Evolutionary conservation across 495 filamentous ascomycete genomes (phyloP), one percentile per base, ranked within the genome.

Genomic region (Penicillium macrosclerotiorum): DNA sequence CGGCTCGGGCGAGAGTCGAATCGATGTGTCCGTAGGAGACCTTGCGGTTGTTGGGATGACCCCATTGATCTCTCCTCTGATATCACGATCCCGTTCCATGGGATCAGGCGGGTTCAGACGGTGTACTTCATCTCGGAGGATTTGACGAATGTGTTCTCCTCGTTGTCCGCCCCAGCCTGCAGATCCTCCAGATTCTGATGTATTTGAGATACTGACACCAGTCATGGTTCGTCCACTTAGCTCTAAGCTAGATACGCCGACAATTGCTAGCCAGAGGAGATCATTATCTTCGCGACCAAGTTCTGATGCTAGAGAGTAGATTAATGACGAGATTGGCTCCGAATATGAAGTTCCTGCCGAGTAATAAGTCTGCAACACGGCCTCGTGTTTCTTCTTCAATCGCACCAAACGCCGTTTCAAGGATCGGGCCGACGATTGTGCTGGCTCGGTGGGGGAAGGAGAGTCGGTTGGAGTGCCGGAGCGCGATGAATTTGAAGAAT

Each of bases 211-310:
- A 16, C 85, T 84, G 5, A 95, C 76, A 18, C 89, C 89, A 5
- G 84, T 83, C 49, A 86, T 86, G 8, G 85, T 88, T 27, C 87
- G 86, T 11, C 92, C 92, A 47, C 91, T 95, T 0, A 96, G 80
- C 60, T 96, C 92, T 62, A 93, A 82, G 25, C 90, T 93, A 17
- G 85, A 87, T 27, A 95, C 88, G 8, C 93, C 93, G 17, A 97
- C 86, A 51, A 97, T 96, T 8, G 90, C 79, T 35, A 94, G 76
- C 93, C 93, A 98, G 22, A 98, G 81, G 22, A 96, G 71, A 55
- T 98, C 90, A 55, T 97, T 97, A 58, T 97, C 92, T 72, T 98
- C 93, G 30, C 90, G 85, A 45, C 92, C 94, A 8, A 97, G 80
- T 53, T 96, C 93, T 2, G 90, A 96, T 13, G 91, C 93, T 4